Percentiles rank a stretch among this genome's conserved stretches.
Conservation (phyloP, 352 stramenopile genomes). For the Globisporangium solare region DNA sequence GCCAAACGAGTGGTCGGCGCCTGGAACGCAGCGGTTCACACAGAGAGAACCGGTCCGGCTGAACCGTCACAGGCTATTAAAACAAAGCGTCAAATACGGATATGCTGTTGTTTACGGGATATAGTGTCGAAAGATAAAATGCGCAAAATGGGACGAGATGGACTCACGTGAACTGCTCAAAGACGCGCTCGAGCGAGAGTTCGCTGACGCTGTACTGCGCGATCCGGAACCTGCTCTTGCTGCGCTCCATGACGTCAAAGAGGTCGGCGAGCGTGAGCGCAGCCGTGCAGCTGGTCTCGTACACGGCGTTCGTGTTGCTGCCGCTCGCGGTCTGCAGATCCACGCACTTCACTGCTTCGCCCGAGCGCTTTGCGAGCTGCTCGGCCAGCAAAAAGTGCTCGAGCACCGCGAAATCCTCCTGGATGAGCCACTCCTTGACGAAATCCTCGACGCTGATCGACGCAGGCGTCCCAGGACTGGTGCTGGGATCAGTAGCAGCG, state of each 20-base stretch:
- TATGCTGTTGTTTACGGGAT: conserved; percentile 2
- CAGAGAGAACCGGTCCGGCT: background rate
- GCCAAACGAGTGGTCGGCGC: conserved; percentile 5
- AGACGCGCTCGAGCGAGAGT: conserved; percentile 90
- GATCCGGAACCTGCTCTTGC: conserved; percentile 71
- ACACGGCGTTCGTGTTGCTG: conserved; percentile 50
- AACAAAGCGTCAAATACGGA: no score
- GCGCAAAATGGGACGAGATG: background rate
- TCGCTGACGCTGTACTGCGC: conserved; percentile 90
- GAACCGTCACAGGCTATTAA: background rate
- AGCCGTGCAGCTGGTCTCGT: conserved; percentile 68
- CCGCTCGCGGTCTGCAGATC: conserved; percentile 41
- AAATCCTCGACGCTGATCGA: conserved; percentile 52
- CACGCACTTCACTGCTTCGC: conserved; percentile 39
- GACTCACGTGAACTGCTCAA: conserved; percentile 87
- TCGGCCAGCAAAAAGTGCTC: conserved; percentile 50
- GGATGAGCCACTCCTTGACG: conserved; percentile 72
- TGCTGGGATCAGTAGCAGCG: background rate
- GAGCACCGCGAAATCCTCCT: conserved; percentile 55
- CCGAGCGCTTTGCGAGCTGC: conserved; percentile 35
- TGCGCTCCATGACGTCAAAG: conserved; percentile 76
- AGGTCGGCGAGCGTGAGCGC: conserved; percentile 60
- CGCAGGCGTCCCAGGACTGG: background rate
- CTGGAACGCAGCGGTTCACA: no score
- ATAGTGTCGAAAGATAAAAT: no score